Evolutionary conservation across 371 early-diverging fungal species (phyloP).

Genomic region (Mortierella sp.): DNA sequence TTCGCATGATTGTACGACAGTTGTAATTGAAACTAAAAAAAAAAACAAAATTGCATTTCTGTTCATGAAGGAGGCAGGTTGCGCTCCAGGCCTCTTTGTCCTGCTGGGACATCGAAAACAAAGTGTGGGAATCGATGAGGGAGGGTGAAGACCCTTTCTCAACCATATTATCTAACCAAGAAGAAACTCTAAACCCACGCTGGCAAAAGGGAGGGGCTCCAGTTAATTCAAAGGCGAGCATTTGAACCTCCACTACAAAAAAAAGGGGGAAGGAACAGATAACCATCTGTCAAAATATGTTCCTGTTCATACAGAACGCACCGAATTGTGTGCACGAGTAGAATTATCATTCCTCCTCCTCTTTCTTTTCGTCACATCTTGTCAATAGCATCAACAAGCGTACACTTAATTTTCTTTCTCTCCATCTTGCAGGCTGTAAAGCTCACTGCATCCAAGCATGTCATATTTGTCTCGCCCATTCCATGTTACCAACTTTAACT

Average conservation of each 20-base stretch:
- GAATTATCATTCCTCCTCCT: too few relatives aligned
- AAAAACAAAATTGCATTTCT: constrained; percentile 5
- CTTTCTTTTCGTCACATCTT: not conserved
- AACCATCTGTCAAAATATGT: too few relatives aligned
- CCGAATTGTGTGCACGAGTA: too few relatives aligned
- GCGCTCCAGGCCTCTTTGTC: not conserved
- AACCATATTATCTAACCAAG: not conserved
- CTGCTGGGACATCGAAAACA: not conserved
- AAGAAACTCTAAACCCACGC: not conserved
- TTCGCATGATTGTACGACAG: constrained; percentile 5
- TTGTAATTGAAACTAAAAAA: constrained; percentile 6
- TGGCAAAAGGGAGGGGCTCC: not conserved
- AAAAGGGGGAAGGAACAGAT: too few relatives aligned
- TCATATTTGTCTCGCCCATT: not conserved
- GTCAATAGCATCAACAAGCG: not conserved
- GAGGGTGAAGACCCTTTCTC: not conserved
- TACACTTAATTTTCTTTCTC: not conserved
- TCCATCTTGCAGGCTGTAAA: too few relatives aligned
- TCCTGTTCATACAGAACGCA: too few relatives aligned
- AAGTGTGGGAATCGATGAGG: not conserved
- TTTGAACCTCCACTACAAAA: too few relatives aligned
- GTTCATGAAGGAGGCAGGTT: not conserved
- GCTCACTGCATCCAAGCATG: not conserved
- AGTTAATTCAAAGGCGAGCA: not conserved
- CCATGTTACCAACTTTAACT: not conserved